These are phyloP conservation scores for Colletotrichum paranaense DNA, from an alignment of 2,329 filamentous ascomycete species.

Conservation along the genomic window DNA sequence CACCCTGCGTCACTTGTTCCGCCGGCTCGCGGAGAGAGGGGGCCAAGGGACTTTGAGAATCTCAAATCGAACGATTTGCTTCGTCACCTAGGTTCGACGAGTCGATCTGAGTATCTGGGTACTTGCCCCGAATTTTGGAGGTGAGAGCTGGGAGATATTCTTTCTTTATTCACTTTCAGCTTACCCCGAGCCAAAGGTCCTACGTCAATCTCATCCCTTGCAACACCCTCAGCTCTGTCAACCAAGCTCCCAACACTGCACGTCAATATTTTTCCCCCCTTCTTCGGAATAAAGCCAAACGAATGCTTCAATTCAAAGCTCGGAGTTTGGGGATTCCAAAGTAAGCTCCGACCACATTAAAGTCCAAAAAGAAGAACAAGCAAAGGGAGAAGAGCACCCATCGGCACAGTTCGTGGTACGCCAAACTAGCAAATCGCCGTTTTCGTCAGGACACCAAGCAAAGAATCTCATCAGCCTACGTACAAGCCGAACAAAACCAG, in stretches of 20 bases:
- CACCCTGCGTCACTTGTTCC: background rate
- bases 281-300: background rate
- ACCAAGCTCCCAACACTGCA: background rate
- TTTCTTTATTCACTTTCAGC: constrained; percentile 2
- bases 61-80: background rate
- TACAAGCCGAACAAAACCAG: constrained; percentile 9
- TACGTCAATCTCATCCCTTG: background rate
- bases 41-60: background rate
- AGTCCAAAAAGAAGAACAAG: background rate
- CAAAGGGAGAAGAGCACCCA: background rate
- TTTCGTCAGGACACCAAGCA: constrained; percentile 3
- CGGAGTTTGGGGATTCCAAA: background rate
- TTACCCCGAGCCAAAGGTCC: constrained; percentile 2
- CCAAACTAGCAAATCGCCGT: background rate
- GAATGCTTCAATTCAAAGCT: background rate
- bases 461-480: too few species aligned
- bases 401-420: background rate
- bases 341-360: background rate
- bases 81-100: background rate
- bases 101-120: background rate
- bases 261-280: background rate
- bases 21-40: background rate
- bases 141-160: too few species aligned
- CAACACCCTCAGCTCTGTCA: background rate
- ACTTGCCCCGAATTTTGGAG: background rate